These are phyloP conservation scores for Pseudogymnoascus sp. DNA, from an alignment of 2,329 filamentous ascomycete genomes.

Conservation along the genomic window DNA sequence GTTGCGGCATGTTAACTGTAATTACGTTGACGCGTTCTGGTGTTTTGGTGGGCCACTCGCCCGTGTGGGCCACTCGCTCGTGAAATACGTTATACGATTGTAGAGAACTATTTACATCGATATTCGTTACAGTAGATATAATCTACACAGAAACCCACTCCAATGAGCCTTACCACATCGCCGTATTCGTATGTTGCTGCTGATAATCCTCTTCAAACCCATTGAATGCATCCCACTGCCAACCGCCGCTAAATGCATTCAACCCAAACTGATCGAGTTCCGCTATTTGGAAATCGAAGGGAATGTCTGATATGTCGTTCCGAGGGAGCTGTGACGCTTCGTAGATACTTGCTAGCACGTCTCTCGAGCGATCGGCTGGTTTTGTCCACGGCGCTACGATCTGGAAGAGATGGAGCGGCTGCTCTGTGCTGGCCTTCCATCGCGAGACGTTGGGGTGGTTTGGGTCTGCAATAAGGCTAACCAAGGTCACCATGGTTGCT, in stretches of 20 bases:
- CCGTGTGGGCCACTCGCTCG: no score
- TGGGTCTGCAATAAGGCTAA: constrained; percentile 2
- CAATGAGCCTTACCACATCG: not conserved
- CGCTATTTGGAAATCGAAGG: constrained; percentile 2
- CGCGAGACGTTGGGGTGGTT: not conserved
- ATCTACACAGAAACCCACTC: not conserved
- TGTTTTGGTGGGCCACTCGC: no score
- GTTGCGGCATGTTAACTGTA: no score
- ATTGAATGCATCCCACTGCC: constrained; percentile 3
- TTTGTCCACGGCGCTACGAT: not conserved
- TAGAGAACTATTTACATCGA: not conserved
- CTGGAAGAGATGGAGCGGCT: not conserved
- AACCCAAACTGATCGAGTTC: constrained; percentile 6
- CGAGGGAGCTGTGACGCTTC: not conserved
- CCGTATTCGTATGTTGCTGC: not conserved
- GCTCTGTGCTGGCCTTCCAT: not conserved
- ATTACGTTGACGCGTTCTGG: no score
- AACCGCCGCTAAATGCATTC: not conserved
- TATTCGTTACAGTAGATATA: not conserved
- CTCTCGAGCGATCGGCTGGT: not conserved
- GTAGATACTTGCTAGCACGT: not conserved
- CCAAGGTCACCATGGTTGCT: not conserved
- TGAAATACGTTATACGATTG: not conserved
- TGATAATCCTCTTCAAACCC: constrained; percentile 1
- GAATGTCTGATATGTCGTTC: not conserved